A percentile compares a stretch with the other conserved stretches of the same genome.
Conservation (phyloP, 116 monocot species). For the Papilionanthe hybrid region DNA sequence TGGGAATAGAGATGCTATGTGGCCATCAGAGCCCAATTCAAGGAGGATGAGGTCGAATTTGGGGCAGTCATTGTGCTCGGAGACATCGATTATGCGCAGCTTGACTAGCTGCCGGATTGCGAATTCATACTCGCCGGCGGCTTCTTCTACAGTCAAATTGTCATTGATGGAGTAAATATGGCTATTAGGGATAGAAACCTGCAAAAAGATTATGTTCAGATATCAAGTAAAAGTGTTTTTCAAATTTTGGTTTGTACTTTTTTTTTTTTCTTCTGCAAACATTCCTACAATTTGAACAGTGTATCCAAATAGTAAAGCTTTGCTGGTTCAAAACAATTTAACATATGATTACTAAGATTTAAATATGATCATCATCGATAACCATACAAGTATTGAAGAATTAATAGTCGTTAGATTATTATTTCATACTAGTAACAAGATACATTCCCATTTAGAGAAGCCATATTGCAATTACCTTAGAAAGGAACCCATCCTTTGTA, state of each 20-base stretch:
- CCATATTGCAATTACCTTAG: slow-evolving; percentile 42
- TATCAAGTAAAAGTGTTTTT: background rate
- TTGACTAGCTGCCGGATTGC: slow-evolving; percentile 65
- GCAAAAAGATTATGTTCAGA: background rate
- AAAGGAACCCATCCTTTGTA: slow-evolving; percentile 61
- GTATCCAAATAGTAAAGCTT: no score
- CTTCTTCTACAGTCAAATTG: slow-evolving; percentile 52
- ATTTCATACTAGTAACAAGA: no score
- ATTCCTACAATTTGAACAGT: no score
- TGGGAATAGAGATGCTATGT: slow-evolving; percentile 68
- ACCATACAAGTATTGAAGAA: no score
- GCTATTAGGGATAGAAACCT: slow-evolving; percentile 62
- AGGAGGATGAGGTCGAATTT: slow-evolving; percentile 80
- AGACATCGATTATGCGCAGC: slow-evolving; percentile 42
- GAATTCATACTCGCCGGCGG: slow-evolving; percentile 58
- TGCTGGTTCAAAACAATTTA: no score
- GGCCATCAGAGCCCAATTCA: slow-evolving; percentile 59
- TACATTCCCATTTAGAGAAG: background rate
- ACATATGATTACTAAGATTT: no score
- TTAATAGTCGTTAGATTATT: no score
- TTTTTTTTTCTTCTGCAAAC: no score
- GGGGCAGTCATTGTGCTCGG: slow-evolving; percentile 59
- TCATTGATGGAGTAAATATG: slow-evolving; percentile 80
- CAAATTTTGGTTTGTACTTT: no score
- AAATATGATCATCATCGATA: no score